Conservation (phyloP, 169 alveolate genomes). For the Plasmodium fragile region DNA sequence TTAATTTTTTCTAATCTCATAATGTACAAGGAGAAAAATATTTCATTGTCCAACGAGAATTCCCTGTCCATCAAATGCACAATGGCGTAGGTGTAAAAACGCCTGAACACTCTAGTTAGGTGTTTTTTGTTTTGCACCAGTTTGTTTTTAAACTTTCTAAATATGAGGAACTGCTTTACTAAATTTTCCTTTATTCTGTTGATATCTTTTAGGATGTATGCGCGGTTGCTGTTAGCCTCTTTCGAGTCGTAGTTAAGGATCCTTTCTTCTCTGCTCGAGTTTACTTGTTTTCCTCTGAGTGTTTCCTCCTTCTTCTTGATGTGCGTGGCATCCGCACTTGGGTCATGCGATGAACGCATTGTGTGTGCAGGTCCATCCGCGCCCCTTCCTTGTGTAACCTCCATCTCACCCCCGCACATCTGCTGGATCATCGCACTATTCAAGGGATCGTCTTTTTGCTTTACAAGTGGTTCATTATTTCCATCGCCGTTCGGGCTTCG, state of each 20-base stretch:
- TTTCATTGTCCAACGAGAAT: slow-evolving; percentile 33
- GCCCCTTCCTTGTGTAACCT: neutral
- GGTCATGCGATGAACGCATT: neutral
- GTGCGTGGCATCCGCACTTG: neutral
- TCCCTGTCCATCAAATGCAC: slow-evolving; percentile 15
- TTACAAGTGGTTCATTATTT: neutral
- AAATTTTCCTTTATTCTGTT: slow-evolving; percentile 19
- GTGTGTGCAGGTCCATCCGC: neutral
- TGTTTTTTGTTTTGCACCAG: slow-evolving; percentile 1
- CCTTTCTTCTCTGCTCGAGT: neutral
- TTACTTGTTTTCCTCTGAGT: neutral
- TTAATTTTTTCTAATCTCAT: slow-evolving; percentile 45
- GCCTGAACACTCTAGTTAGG: slow-evolving; percentile 10
- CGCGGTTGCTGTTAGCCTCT: neutral
- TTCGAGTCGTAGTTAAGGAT: neutral
- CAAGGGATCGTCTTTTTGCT: neutral
- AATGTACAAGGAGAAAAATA: slow-evolving; percentile 62
- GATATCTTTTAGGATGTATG: slow-evolving; percentile 11
- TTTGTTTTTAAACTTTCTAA: slow-evolving; percentile 26
- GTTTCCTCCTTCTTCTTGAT: neutral
- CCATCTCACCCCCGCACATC: neutral
- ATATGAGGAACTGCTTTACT: slow-evolving; percentile 24
- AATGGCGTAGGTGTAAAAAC: slow-evolving; percentile 47
- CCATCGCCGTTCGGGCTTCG: neutral
- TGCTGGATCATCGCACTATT: neutral